Conservation (phyloP, 1,284 basidiomycete species). For the Rhodotorula sp. region DNA sequence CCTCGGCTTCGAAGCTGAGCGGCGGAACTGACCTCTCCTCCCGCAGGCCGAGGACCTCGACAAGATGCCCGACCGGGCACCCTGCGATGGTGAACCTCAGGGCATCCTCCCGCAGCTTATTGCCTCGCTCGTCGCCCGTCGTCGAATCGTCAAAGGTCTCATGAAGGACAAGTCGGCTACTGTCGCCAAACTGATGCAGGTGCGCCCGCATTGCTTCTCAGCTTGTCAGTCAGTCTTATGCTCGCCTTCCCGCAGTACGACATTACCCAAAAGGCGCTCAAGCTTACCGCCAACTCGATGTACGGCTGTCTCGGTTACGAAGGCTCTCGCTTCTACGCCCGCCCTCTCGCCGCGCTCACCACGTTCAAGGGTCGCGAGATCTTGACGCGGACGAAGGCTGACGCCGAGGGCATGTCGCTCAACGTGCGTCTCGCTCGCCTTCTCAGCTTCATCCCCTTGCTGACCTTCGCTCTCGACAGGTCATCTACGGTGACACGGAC, state of each 20-base stretch:
- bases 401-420: constrained; percentile 84
- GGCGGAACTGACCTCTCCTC: constrained; percentile 23
- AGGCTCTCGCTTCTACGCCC: constrained; percentile 95
- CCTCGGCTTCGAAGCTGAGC: constrained; percentile 28
- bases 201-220: constrained; percentile 47
- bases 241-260: constrained; percentile 63
- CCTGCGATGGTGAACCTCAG: constrained; percentile 63
- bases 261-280: constrained; percentile 95
- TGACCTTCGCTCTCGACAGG: constrained; percentile 56
- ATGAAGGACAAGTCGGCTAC: constrained; percentile 88
- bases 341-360: constrained; percentile 90
- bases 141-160: constrained; percentile 84
- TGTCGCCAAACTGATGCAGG: constrained; percentile 78
- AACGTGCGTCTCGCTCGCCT: constrained; percentile 60
- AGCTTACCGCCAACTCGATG: constrained; percentile 99
- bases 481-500: constrained; percentile 98
- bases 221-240: not conserved
- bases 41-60: constrained; percentile 67
- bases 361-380: constrained; percentile 99
- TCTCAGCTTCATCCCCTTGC: not conserved
- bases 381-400: constrained; percentile 84
- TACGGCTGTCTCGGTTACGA: constrained; percentile 99
- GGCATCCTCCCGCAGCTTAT: constrained; percentile 95
- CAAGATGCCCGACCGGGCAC: constrained; percentile 84
- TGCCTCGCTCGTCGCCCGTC: constrained; percentile 84